phyloP scores from a whole-genome alignment of 768 basidiomycete species.

The Tubosaeta brunneosetosa region DNA sequence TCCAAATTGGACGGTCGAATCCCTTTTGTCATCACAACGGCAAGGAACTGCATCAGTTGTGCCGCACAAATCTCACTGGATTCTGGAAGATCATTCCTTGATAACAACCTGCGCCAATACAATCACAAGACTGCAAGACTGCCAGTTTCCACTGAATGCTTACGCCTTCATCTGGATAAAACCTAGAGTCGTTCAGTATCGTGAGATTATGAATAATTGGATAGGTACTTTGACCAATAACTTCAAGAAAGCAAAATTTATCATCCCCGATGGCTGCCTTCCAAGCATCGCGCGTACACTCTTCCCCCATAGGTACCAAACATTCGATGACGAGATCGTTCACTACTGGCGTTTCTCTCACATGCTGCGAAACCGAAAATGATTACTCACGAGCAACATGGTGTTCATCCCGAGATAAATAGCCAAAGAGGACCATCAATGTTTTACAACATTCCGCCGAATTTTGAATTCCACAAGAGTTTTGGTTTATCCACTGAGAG shows the following conservation, averaged over 20 bases:
- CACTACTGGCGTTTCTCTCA: slow-evolving; percentile 10
- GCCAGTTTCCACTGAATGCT: not conserved
- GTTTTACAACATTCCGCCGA: slow-evolving; percentile 29
- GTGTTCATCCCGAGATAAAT: slow-evolving; percentile 19
- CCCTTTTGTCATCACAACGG: slow-evolving; percentile 18
- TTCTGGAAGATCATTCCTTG: slow-evolving; percentile 1
- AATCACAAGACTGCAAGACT: not conserved
- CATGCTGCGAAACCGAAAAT: not conserved
- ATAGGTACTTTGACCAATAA: slow-evolving; percentile 19
- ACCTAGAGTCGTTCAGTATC: slow-evolving; percentile 12
- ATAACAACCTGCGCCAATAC: slow-evolving; percentile 13
- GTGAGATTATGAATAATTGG: not conserved
- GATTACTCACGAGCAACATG: slow-evolving; percentile 14
- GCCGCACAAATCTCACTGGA: slow-evolving; percentile 2
- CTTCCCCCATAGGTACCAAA: slow-evolving; percentile 7
- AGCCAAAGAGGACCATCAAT: slow-evolving; percentile 25
- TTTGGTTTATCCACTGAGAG: slow-evolving; percentile 19
- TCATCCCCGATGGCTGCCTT: slow-evolving; percentile 11
- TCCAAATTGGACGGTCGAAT: slow-evolving; percentile 7
- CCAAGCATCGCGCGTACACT: slow-evolving; percentile 22
- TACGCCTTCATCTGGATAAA: slow-evolving; percentile 13
- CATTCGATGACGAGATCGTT: slow-evolving; percentile 18
- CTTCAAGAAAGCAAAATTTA: slow-evolving; percentile 7
- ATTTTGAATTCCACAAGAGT: slow-evolving; percentile 23
- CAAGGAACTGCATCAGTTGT: slow-evolving; percentile 26